Conservation (phyloP, 768 basidiomycete species). For the Rhizopogon sp. region DNA sequence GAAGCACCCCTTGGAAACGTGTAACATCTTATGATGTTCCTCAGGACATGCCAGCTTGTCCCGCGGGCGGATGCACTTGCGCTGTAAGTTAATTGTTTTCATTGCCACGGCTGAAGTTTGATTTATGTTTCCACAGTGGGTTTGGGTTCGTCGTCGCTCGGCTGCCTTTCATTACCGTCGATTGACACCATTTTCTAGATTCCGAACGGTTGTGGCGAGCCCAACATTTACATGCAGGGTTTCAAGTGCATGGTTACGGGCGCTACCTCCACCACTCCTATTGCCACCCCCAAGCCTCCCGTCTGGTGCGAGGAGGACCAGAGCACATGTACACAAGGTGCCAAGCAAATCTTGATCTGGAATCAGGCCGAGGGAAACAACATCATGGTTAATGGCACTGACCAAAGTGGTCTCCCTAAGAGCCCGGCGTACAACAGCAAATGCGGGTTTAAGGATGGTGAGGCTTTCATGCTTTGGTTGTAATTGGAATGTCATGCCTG, state of each 20-base stretch:
- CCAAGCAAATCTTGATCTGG: constrained; percentile 56
- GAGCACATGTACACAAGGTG: constrained; percentile 37
- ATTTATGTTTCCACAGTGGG: constrained; percentile 33
- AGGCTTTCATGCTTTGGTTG: constrained; percentile 7
- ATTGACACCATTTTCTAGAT: constrained; percentile 1
- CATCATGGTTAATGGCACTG: constrained; percentile 37
- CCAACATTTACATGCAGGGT: constrained; percentile 46
- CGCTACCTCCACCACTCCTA: constrained; percentile 32
- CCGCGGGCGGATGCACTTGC: constrained; percentile 46
- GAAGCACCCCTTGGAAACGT: constrained; percentile 51
- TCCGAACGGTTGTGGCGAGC: constrained; percentile 40
- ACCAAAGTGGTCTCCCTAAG: constrained; percentile 33
- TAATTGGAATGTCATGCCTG: neutral
- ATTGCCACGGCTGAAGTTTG: neutral
- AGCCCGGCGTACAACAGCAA: constrained; percentile 47
- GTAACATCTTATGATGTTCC: constrained; percentile 43
- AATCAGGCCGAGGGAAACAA: constrained; percentile 46
- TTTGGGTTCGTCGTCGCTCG: constrained; percentile 35
- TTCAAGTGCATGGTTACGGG: constrained; percentile 47
- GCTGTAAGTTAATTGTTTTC: constrained; percentile 28
- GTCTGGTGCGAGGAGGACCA: constrained; percentile 49
- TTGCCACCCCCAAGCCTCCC: constrained; percentile 39
- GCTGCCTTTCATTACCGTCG: neutral
- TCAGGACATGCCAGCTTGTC: constrained; percentile 43
- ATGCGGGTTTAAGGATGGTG: constrained; percentile 44